Evolutionary conservation across 192 early-diverging fungal genomes (phyloP).

Genomic region (Backusella luteola): DNA sequence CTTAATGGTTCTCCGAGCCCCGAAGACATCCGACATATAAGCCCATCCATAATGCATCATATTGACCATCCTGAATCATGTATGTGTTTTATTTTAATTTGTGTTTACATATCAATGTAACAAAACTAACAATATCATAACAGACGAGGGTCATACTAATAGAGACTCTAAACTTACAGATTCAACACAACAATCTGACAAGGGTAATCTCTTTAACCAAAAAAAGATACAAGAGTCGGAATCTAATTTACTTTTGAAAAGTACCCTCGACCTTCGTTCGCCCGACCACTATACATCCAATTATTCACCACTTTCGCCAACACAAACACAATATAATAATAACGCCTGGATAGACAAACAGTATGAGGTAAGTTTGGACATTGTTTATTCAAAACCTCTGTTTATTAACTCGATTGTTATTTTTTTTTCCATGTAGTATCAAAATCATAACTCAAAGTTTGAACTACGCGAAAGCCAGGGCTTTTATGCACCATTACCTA

Average conservation of each 20-base stretch:
- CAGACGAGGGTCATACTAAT: constrained; percentile 9
- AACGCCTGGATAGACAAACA: not conserved
- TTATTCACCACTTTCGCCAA: not conserved
- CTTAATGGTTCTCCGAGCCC: constrained; percentile 11
- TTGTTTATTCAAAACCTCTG: not conserved
- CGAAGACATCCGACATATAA: constrained; percentile 10
- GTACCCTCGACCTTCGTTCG: not conserved
- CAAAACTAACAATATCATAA: not conserved
- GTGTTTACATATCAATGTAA: not conserved
- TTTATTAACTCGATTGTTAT: not conserved
- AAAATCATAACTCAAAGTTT: not conserved
- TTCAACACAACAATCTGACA: not conserved
- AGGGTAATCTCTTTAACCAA: constrained; percentile 6
- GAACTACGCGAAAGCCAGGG: not conserved
- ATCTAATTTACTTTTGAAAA: constrained; percentile 10
- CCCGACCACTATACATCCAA: constrained; percentile 4
- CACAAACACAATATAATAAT: not conserved
- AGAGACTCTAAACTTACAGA: not conserved
- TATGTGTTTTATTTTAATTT: constrained; percentile 10
- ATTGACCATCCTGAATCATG: constrained; percentile 18
- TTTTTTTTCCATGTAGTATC: not conserved
- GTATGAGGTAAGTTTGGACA: not conserved
- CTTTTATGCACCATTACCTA: not conserved
- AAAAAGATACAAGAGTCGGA: not conserved
- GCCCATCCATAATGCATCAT: constrained; percentile 15